Percentiles rank a stretch among this genome's conserved stretches.
These are phyloP conservation scores for Rhizopus stolonifer DNA, from an alignment of 371 early-diverging fungal genomes.

Conservation along the genomic window DNA sequence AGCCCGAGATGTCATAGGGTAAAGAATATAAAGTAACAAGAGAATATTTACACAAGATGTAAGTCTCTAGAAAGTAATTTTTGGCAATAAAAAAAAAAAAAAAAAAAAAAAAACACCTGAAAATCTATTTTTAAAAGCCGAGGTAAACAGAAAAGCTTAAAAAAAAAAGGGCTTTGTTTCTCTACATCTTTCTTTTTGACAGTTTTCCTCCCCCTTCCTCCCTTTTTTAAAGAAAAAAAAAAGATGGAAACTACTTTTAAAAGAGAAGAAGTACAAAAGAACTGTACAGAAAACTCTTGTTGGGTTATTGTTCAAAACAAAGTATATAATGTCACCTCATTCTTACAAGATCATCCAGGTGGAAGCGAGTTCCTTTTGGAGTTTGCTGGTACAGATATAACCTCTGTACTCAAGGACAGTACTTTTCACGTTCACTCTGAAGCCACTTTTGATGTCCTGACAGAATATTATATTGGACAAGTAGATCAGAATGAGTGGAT, in stretches of 20 bases:
- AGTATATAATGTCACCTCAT: conserved; percentile 93
- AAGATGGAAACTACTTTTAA: not conserved
- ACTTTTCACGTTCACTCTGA: conserved; percentile 81
- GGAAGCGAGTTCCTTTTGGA: conserved; percentile 76
- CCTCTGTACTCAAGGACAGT: conserved; percentile 68
- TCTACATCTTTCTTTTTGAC: no score
- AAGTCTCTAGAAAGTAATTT: no score
- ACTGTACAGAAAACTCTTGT: conserved; percentile 83
- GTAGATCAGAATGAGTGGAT: conserved; percentile 37
- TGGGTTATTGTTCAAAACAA: conserved; percentile 94
- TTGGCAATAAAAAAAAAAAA: no score
- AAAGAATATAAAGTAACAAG: no score
- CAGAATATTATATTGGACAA: conserved; percentile 78
- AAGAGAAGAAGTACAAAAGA: conserved; percentile 64
- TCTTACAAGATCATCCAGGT: conserved; percentile 83
- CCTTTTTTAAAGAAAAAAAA: no score
- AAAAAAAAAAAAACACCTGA: no score
- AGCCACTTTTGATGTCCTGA: conserved; percentile 81
- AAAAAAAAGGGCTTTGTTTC: no score
- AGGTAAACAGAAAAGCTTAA: no score
- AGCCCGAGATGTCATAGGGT: no score
- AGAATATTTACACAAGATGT: no score
- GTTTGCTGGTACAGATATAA: conserved; percentile 76
- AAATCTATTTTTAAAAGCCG: no score
- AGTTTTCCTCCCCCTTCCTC: not conserved